phyloP scores from a whole-genome alignment of 78 protist species.

The Corallochytrium limacisporum region DNA sequence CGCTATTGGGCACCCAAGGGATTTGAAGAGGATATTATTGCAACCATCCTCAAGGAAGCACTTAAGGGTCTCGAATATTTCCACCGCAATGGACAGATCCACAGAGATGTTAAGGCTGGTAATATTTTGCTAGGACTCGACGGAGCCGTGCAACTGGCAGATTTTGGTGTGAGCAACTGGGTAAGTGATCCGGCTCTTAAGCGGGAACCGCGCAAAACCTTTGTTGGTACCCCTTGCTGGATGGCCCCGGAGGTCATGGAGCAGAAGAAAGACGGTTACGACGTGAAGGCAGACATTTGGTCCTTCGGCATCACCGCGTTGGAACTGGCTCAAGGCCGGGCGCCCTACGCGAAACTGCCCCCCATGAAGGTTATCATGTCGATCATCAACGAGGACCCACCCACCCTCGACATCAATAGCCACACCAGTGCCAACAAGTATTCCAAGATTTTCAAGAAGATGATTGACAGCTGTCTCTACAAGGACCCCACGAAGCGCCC shows the following conservation, averaged over 20 bases:
- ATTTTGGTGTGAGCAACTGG: conserved; percentile 81
- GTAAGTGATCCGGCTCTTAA: conserved; percentile 12
- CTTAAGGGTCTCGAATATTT: conserved; percentile 75
- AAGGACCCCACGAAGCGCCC: conserved; percentile 17
- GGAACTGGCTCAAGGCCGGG: conserved; percentile 88
- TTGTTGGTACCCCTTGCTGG: conserved; percentile 90
- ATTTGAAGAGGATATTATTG: conserved; percentile 63
- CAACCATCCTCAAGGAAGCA: conserved; percentile 72
- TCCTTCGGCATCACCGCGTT: conserved; percentile 95
- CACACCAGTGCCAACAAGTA: conserved; percentile 21
- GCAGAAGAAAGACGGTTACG: conserved; percentile 14
- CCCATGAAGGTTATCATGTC: conserved; percentile 83
- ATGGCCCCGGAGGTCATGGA: conserved; percentile 97
- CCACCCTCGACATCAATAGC: conserved; percentile 43
- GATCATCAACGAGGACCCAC: conserved; percentile 85
- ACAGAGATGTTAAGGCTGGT: conserved; percentile 70
- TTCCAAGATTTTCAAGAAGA: conserved; percentile 62
- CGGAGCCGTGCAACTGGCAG: conserved; percentile 90
- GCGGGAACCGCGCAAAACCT: conserved; percentile 65
- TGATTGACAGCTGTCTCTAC: conserved; percentile 29
- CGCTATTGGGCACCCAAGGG: conserved; percentile 22
- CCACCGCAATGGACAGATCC: conserved; percentile 82
- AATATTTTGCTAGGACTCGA: conserved; percentile 71
- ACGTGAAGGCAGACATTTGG: conserved; percentile 93
- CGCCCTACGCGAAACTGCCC: conserved; percentile 83